Evolutionary conservation across 129 eudicot genomes (phyloP).

Genomic region (Lactuca saligna): DNA sequence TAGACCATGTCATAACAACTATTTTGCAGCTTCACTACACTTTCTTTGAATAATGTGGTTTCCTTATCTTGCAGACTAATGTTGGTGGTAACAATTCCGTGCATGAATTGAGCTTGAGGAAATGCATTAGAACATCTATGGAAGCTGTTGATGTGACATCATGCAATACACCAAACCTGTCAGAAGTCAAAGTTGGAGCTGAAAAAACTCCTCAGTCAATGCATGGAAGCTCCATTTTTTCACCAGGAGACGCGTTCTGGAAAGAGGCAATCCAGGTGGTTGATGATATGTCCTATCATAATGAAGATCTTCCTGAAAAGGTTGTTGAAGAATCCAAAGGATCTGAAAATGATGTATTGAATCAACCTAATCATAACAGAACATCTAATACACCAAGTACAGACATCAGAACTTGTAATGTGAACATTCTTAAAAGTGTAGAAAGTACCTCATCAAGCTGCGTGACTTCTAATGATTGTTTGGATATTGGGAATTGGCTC

Average conservation of each 20-base stretch:
- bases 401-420: constrained; percentile 7
- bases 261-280: constrained; percentile 88
- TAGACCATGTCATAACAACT: background rate
- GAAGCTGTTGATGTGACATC: constrained; percentile 26
- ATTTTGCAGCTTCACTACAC: background rate
- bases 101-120: constrained; percentile 55
- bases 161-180: constrained; percentile 56
- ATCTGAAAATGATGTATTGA: constrained; percentile 21
- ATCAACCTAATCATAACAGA: constrained; percentile 30
- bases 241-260: constrained; percentile 98
- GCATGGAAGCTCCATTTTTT: constrained; percentile 71
- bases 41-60: background rate
- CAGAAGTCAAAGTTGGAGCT: constrained; percentile 30
- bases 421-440: constrained; percentile 33
- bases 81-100: constrained; percentile 7
- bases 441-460: constrained; percentile 79
- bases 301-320: constrained; percentile 21
- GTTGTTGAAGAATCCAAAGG: constrained; percentile 27
- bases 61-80: background rate
- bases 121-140: constrained; percentile 48
- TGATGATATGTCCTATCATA: constrained; percentile 52
- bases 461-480: constrained; percentile 36
- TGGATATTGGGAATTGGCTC: constrained; percentile 82
- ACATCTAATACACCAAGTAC: constrained; percentile 41
- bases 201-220: constrained; percentile 79